Evolutionary conservation across 805 yeast species (phyloP), one percentile per base, ranked within the genome.

Genomic region (Hanseniaspora nectarophila): DNA sequence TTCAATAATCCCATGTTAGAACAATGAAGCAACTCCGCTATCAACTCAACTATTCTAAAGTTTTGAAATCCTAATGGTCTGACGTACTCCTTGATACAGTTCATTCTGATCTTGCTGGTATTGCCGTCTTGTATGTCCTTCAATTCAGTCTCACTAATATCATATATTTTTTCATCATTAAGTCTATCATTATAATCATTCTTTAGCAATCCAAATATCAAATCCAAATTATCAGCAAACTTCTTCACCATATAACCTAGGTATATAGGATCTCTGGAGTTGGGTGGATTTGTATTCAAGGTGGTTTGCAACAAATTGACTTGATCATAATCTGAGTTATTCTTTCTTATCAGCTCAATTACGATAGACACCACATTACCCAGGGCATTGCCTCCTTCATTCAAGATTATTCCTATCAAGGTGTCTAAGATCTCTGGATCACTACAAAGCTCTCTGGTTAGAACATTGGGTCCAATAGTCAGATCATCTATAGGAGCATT

Each of bases 1-100:
- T 90, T 92, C 58, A 92, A 74, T 18, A 88, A 72, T 0, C 83
- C 86, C 97, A 92, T 92, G 67, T 92, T 92, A n/a, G 96, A 87
- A 63, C 99, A 92, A 67, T 92, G 98, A 53, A 92, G 73, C 38
- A 92, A 72, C 62, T 92, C 99, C 0, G 98, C 98, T 45, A 92
- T 78, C 49, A 92, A 70, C 67, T 92, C 99, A 55, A 95, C 81
- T 23, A 92, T 77, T 62, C 88, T 85, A 68, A 92, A 89, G 57
- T 89, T 74, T 60, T 89, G 95, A 64, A 90, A 86, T 0, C 98
- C 98, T 21, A 92, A 69, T 1, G 92, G 88, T 60, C 79, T 81
- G 58, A 48, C 63, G 12, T 76, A 74, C 28, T 67, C 66, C 18
- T 87, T 85, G 57, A 83, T 73, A 35, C 88, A 83, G 32, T 86